Conservation (phyloP, 1,139 yeast genomes). For the Zygosaccharomyces pseudobailii region DNA sequence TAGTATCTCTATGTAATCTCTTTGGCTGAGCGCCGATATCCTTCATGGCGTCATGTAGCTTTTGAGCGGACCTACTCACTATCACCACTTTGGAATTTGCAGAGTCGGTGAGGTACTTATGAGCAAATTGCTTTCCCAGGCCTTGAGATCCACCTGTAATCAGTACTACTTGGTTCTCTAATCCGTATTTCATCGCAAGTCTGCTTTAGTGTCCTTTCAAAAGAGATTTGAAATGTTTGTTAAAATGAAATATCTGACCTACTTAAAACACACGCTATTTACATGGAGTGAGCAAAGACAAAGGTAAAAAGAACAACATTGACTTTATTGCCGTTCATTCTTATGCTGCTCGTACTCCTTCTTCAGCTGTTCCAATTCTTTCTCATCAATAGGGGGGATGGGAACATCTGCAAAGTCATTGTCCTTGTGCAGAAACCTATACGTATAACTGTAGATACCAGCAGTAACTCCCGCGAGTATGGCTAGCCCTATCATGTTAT, state of each 20-base stretch:
- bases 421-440: slow-evolving; percentile 65
- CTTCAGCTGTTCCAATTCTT: slow-evolving; percentile 65
- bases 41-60: slow-evolving; percentile 46
- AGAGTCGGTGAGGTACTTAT: slow-evolving; percentile 42
- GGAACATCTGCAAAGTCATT: slow-evolving; percentile 82
- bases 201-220: slow-evolving; percentile 4
- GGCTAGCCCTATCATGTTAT: slow-evolving; percentile 60
- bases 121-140: slow-evolving; percentile 76
- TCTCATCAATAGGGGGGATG: slow-evolving; percentile 83
- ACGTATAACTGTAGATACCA: slow-evolving; percentile 72
- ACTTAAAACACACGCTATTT: slow-evolving; percentile 7
- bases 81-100: slow-evolving; percentile 62
- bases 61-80: slow-evolving; percentile 68
- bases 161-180: slow-evolving; percentile 57
- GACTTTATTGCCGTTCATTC: slow-evolving; percentile 16
- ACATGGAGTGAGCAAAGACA: slow-evolving; percentile 2
- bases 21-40: slow-evolving; percentile 35
- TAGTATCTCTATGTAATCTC: slow-evolving; percentile 19
- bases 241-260: neutral
- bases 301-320: neutral
- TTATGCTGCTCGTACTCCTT: slow-evolving; percentile 53
- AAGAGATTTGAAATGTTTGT: neutral
- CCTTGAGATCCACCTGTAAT: slow-evolving; percentile 97
- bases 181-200: slow-evolving; percentile 22
- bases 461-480: slow-evolving; percentile 57